Conservation (phyloP, 768 basidiomycete genomes). For the Pleurotus ostreatus region DNA sequence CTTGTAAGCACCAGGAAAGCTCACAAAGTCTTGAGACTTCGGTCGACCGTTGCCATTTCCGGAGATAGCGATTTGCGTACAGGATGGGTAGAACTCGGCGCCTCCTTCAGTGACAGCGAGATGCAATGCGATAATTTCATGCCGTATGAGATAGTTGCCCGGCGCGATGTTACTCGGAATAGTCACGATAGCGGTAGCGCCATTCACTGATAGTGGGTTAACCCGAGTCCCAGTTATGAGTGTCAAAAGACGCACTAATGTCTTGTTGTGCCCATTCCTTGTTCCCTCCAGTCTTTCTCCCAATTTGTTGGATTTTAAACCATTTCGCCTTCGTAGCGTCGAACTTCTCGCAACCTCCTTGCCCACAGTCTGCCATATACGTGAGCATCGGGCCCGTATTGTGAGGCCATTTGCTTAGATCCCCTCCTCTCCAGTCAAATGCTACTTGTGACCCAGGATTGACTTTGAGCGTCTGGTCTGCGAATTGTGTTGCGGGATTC, state of each 20-base stretch:
- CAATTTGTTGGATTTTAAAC: constrained; percentile 69
- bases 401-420: constrained; percentile 37
- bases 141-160: constrained; percentile 73
- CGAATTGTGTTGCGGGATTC: constrained; percentile 38
- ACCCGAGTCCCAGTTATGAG: no score
- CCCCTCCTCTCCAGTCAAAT: constrained; percentile 55
- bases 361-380: constrained; percentile 66
- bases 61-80: constrained; percentile 52
- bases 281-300: constrained; percentile 28
- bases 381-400: constrained; percentile 69
- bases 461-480: constrained; percentile 45
- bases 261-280: constrained; percentile 49
- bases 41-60: constrained; percentile 53
- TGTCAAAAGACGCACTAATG: constrained; percentile 38
- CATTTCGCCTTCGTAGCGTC: constrained; percentile 55
- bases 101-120: constrained; percentile 51
- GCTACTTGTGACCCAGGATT: constrained; percentile 55
- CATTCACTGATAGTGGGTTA: constrained; percentile 26
- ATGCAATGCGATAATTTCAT: constrained; percentile 80
- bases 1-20: constrained; percentile 69
- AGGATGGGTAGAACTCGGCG: constrained; percentile 80
- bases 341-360: constrained; percentile 55
- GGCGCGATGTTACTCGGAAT: constrained; percentile 51
- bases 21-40: constrained; percentile 45
- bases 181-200: constrained; percentile 33